Conservation (phyloP, 352 stramenopile genomes). For the Phytopythium helicoides region DNA sequence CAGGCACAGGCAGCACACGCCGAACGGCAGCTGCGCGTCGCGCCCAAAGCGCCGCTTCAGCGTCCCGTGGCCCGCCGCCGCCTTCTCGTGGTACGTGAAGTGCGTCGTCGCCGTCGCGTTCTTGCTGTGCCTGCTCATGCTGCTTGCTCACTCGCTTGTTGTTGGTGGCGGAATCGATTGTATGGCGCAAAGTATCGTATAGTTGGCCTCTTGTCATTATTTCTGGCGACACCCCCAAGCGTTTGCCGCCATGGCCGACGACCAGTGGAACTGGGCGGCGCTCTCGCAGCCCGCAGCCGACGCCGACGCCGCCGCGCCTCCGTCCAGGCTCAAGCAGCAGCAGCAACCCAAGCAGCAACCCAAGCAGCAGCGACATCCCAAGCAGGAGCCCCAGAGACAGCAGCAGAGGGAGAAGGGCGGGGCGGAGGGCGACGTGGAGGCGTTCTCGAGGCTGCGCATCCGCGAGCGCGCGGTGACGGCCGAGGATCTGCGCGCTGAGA, state of each 20-base stretch:
- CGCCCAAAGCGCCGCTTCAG: slow-evolving; percentile 81
- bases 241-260: not conserved
- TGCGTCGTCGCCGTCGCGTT: slow-evolving; percentile 84
- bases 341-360: not conserved
- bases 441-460: slow-evolving; percentile 66
- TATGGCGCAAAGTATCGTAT: too few species aligned
- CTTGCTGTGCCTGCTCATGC: slow-evolving; percentile 87
- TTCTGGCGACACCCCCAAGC: too few species aligned
- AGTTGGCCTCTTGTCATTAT: too few species aligned
- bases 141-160: too few species aligned
- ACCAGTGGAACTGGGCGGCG: slow-evolving; percentile 48
- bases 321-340: slow-evolving; percentile 5
- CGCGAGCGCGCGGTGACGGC: slow-evolving; percentile 44
- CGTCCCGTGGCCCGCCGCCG: slow-evolving; percentile 75
- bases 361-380: slow-evolving; percentile 10
- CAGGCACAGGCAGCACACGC: slow-evolving; percentile 77
- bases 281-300: slow-evolving; percentile 25
- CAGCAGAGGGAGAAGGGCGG: not conserved
- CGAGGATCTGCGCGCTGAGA: slow-evolving; percentile 45
- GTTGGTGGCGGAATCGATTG: too few species aligned
- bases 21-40: slow-evolving; percentile 77
- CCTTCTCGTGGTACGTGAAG: slow-evolving; percentile 86
- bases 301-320: not conserved
- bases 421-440: slow-evolving; percentile 28
- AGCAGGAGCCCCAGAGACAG: slow-evolving; percentile 13